Base-by-base conservation (phyloP, 2,329 filamentous ascomycete species). In the Fusarium solani-melongenae region DNA sequence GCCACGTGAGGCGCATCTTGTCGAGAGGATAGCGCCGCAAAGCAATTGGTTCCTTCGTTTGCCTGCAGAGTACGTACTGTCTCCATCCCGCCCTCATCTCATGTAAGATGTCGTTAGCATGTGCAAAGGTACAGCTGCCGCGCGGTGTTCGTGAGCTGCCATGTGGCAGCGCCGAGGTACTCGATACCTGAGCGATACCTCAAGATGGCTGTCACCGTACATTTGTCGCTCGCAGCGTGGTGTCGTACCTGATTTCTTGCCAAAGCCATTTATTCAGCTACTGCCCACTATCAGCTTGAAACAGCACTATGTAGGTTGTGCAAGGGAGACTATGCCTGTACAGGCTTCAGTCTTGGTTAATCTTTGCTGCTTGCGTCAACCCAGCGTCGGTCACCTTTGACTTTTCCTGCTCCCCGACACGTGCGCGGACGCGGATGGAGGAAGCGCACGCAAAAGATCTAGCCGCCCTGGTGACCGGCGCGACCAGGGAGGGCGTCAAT, bases 1-100 rank as follows among this genome's bases (percentile, higher is more conserved):
- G 76, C 79, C 79, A 80, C 79, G 79, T 81, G 79, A 81, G 76
- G 68, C 66, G 44, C 69, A 69, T 72, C 73, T 73, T 62, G 55
- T 56, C 66, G 58, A 69, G 61, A 55, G 65, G 64, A 72, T 57
- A 49, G 62, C 60, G 63, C 62, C 65, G 56, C 66, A 59, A 69
- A 65, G 58, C 69, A 55, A 71, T 69, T 75, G 73, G 73, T 63
- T 59, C 71, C 64, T 66, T 64, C 66, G 64, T 39, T 27, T 24
- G 36, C 41, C 39, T 57, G 57, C 31, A 66, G 66, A 55, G 53
- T 53, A 34, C 53, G 34, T 51, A 55, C 66, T 66, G 46, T 51
- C 62, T 38, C 64, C 57, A 49, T 53, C 44, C 59, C 44, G 24
- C 51, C 33, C 31, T 71, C 24, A 67, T 57, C 59, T 46, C 22